phyloP scores from a whole-genome alignment of 202 grass and related monocot species.

The Eragrostis tef region DNA sequence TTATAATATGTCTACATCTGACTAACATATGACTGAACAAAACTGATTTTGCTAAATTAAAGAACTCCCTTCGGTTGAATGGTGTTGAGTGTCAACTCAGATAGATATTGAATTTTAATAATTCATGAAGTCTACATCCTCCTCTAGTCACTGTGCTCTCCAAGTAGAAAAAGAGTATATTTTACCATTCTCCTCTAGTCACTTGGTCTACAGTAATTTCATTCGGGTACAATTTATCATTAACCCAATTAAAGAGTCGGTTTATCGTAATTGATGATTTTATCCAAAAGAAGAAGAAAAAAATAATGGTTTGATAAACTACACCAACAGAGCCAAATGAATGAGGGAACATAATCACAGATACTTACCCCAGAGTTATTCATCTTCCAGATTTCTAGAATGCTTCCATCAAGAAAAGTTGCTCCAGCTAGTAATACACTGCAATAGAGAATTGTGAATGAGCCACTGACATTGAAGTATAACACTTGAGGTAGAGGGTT shows the following conservation, averaged over 20 bases:
- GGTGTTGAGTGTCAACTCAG: not conserved
- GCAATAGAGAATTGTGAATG: constrained; percentile 33
- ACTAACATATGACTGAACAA: no score
- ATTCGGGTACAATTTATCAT: not conserved
- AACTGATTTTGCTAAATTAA: not conserved
- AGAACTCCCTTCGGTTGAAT: not conserved
- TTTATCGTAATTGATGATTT: no score
- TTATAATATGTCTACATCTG: not conserved
- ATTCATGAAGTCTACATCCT: not conserved
- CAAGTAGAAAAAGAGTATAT: no score
- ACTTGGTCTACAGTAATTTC: not conserved
- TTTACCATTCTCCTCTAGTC: no score
- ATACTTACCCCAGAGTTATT: constrained; percentile 66
- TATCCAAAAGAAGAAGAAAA: no score
- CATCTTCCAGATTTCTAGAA: constrained; percentile 62
- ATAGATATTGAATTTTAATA: no score
- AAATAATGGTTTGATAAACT: not conserved
- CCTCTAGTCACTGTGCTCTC: no score
- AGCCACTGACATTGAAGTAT: not conserved
- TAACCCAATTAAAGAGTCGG: constrained; percentile 19
- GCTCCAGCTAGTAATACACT: constrained; percentile 64
- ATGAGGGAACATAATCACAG: not conserved
- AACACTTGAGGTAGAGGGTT: not conserved
- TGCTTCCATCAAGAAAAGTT: constrained; percentile 61
- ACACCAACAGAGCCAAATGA: not conserved